These are phyloP conservation scores for Cordyceps fumosorosea DNA, from an alignment of 2,329 filamentous ascomycete genomes.

Conservation along the genomic window DNA sequence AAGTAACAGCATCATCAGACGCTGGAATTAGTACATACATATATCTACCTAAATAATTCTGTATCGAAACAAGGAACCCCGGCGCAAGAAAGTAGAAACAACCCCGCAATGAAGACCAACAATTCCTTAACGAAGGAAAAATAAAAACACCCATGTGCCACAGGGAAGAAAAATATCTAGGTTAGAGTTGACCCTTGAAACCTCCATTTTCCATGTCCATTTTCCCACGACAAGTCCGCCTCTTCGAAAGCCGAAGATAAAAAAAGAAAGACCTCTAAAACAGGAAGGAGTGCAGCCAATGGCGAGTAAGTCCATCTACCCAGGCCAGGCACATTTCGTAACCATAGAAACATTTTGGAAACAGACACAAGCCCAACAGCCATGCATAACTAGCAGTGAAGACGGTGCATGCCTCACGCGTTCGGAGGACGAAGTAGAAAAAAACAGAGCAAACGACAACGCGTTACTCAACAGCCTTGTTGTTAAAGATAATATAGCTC, in stretches of 20 bases:
- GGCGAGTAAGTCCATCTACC: not conserved
- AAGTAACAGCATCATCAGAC: not conserved
- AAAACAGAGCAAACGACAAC: not conserved
- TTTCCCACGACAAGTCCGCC: not conserved
- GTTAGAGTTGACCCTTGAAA: not conserved
- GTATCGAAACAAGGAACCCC: not conserved
- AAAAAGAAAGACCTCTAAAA: not conserved
- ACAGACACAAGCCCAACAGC: conserved; percentile 3
- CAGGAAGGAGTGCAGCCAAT: not conserved
- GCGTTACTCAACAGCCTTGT: not conserved
- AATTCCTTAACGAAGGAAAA: not conserved
- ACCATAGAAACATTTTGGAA: not conserved
- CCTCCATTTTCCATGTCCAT: not conserved
- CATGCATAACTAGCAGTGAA: not conserved
- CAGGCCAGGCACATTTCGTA: not conserved
- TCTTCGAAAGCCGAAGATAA: not conserved
- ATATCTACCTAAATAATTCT: conserved; percentile 8
- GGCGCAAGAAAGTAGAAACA: not conserved
- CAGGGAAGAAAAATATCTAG: not conserved
- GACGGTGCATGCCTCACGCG: not conserved
- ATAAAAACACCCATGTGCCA: not conserved
- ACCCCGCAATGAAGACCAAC: not conserved
- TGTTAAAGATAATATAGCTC: not conserved
- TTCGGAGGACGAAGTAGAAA: too few species aligned
- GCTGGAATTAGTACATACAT: conserved; percentile 7